phyloP scores from a whole-genome alignment of 306 rosid genomes.

The Vachellia collinsii region DNA sequence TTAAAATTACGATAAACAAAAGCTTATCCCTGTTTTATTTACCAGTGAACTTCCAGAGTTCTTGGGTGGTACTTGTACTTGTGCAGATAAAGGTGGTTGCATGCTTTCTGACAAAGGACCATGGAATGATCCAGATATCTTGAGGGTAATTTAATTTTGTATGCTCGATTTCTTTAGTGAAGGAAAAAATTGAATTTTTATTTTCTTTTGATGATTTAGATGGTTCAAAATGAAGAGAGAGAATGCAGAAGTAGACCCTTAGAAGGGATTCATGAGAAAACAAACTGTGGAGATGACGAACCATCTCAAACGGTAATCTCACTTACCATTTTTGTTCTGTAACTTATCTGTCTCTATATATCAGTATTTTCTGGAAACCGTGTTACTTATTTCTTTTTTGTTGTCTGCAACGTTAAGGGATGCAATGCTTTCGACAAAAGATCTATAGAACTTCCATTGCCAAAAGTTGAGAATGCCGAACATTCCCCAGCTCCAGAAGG shows the following conservation, averaged over 20 bases:
- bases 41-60: conserved; percentile 94
- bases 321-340: not conserved
- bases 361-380: not conserved
- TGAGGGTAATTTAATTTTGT: conserved; percentile 57
- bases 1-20: not conserved
- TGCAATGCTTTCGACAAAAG: not conserved
- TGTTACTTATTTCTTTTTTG: not conserved
- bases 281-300: conserved; percentile 58
- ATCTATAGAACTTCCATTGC: not conserved
- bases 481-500: conserved; percentile 38
- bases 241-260: conserved; percentile 50
- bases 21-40: conserved; percentile 14
- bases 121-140: conserved; percentile 86
- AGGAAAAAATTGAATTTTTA: conserved; percentile 19
- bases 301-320: conserved; percentile 15
- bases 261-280: conserved; percentile 63
- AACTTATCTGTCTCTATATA: not conserved
- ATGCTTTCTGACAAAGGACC: conserved; percentile 99
- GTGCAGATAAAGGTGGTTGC: conserved; percentile 93
- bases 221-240: conserved; percentile 81
- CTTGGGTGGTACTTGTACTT: conserved; percentile 91
- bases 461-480: conserved; percentile 36
- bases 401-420: not conserved
- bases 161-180: conserved; percentile 20
- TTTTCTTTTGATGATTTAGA: conserved; percentile 51